Base-by-base conservation (phyloP, 306 rosid genomes). In the Macrotyloma uniflorum region DNA sequence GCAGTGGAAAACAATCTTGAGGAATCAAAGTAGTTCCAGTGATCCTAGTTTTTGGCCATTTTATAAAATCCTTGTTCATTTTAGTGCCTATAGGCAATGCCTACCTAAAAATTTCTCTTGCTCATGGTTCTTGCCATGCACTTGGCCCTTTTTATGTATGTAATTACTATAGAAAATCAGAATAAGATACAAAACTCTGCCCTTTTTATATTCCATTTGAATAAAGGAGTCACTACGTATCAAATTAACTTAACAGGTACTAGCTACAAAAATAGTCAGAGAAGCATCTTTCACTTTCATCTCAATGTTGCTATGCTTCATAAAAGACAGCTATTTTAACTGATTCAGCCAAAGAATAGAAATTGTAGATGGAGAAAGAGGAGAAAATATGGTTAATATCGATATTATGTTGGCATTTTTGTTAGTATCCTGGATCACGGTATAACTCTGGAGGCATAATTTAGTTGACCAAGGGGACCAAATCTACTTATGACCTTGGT, bases 1-100 rank as follows among this genome's bases (percentile, higher is more conserved):
- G 89, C 92, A 67, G 82, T 84, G 18, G 81, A 78, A 83, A 75
- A 66, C 63, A 79, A 30, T 49, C 33, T 69, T 89, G 88, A 90
- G 77, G 42, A 49, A 69, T 47, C 73, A 8, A 15, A 24, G 46
- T 24, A 23, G 59, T 26, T 59, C 42, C 26, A 58, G 23, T 62
- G 47, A 46, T 62, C 16, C 24, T 62, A 18, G 72, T 22, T 46
- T 49, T 28, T 64, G 54, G 43, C 54, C 30, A 65, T n/a, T 13
- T 18, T 38, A 40, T 40, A 6, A 23, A 66, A 7, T 40, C 66
- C 67, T 36, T 38, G 75, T 53, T 36, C 40, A 51, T 50, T 53
- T 76, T 7, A 49, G 35, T 62, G 71, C 62, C 46, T 59, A 30
- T 14, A 75, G 20, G 23, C 11, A 40, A 75, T 62, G n/a, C 40